Evolutionary conservation across 257 asterid genomes (phyloP), one percentile per base, ranked within the genome.

Genomic region (Gentiana dahurica): DNA sequence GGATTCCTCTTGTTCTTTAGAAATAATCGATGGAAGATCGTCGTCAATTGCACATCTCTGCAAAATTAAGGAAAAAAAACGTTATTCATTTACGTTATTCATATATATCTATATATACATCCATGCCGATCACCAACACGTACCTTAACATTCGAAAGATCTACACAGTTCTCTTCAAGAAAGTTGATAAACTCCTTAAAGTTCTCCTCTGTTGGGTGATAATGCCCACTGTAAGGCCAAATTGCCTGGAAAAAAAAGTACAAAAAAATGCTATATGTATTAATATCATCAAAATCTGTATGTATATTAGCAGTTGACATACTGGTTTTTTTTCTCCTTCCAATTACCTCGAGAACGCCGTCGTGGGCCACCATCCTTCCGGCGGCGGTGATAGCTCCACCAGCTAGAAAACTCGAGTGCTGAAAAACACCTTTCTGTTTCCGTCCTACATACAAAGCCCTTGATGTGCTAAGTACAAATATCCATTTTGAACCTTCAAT

Each of bases 221-320:
- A 89, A 74, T 89, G 97, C 59, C 97, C 97, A 45, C 97, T 89
- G 57, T 89, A 89, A 34, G 97, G 97, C 97, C 97, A 85, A 54
- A 89, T 81, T 15, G 97, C 97, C 94, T 86, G 78, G 34, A 58
- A 24, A 51, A 33, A 39, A 38, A 56, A 39, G 12, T 49, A 34
- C 35, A 55, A 33, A 34, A 53, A 34, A 60, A 56, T 61, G 62
- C 32, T 24, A 24, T 24, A 24, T 24, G 24, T 24, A 24, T 24
- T 24, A 24, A 24, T 24, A 24, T 24, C 24, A 24, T 24, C 24
- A 24, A 24, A 24, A 24, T 24, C 24, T 24, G 24, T 24, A 60
- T 35, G 4, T 47, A 4, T 10, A 35, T 47, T n/a, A 58, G 15
- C 34, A 55, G 38, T 32, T 41, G 8, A 55, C 60, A 53, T 6